Evolutionary conservation across 306 rosid genomes (phyloP), one percentile per base, ranked within the genome.

Genomic region (Pterocarpus santalinus): DNA sequence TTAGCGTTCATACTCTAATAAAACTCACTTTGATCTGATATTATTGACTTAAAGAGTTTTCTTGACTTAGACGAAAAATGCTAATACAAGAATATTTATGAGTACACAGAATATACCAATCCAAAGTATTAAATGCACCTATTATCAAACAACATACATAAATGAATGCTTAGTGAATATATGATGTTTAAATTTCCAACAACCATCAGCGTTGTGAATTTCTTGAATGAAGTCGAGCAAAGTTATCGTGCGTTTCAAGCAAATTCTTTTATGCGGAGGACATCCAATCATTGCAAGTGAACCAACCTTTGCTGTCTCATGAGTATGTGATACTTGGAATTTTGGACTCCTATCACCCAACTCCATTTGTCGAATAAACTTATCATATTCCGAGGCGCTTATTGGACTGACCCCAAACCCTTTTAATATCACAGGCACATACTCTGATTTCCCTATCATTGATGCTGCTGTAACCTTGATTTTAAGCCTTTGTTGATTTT

Each of bases 391-490:
- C 0, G 66, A 57, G 53, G 55, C n/a, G 7, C 12, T 56, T 22
- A 57, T 52, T 4, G 46, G 43, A 3, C 32, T 49, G 75, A 70
- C 61, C 10, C 75, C 75, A 49, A 70, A 51, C 6, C 32, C 62
- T 72, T 22, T 72, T 28, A 72, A 33, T 14, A 1, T 3, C 35
- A 11, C 12, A 52, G 58, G 22, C 58, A 52, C 58, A 52, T 52
- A 52, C 44, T 36, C 30, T 35, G 12, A 41, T 5, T 14, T 14
- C 1, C 10, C 47, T 36, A 1, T 10, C 6, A 1, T 4, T 61
- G 38, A 3, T 5, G 0, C 7, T 33, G 1, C 17, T 32, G 47
- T 15, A 5, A 36, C 69, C 47, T 36, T 64, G 11, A 64, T 14
- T 64, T 64, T 64, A 0, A 64, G 8, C 28, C 7, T 64, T 15